Evolutionary conservation across 306 rosid genomes (phyloP), one percentile per base, ranked within the genome.

Genomic region (Hippophae rhamnoides): DNA sequence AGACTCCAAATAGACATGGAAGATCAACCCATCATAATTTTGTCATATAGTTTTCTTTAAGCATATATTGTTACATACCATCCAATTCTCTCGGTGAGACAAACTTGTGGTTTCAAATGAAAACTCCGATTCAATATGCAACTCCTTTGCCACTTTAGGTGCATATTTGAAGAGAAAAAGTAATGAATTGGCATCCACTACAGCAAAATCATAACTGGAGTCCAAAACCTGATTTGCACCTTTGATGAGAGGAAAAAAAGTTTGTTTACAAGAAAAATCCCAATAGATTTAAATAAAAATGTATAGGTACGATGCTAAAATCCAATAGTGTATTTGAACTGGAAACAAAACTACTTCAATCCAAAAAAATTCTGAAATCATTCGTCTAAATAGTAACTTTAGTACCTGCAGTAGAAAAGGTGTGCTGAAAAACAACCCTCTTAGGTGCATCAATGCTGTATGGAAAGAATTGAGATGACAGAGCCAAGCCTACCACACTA

Each of bases 391-490:
- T 18, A 18, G 23, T 18, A 50, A 63, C 71, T 46, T 63, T 68
- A 67, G 74, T 88, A 93, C 99, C 99, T 86, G 78, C 47, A 58
- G 95, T 93, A 56, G 43, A 78, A 58, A 80, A 65, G 6, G 90
- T 79, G 53, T 88, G 76, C 81, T 93, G 97, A 69, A 93, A 82
- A 73, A 82, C 73, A 59, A 82, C 60, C 78, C 99, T 88, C 82
- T 93, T 93, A 54, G 99, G 99, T 41, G 97, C 97, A 46, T 75
- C 80, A 13, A 12, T 60, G 66, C 90, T 77, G 67, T 93, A 93
- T 52, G 99, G 99, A 72, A 93, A 93, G 79, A 93, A 84, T 70
- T 88, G 99, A 14, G 90, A 81, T 52, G 99, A 84, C 60, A 93
- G 48, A 13, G 97, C 99, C 81, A 86, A 65, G 52, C 77, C 83